Percentiles rank a stretch among this genome's conserved stretches.
These are phyloP conservation scores for Triangularia verruculosa DNA, from an alignment of 2,329 filamentous ascomycete species.

Conservation along the genomic window DNA sequence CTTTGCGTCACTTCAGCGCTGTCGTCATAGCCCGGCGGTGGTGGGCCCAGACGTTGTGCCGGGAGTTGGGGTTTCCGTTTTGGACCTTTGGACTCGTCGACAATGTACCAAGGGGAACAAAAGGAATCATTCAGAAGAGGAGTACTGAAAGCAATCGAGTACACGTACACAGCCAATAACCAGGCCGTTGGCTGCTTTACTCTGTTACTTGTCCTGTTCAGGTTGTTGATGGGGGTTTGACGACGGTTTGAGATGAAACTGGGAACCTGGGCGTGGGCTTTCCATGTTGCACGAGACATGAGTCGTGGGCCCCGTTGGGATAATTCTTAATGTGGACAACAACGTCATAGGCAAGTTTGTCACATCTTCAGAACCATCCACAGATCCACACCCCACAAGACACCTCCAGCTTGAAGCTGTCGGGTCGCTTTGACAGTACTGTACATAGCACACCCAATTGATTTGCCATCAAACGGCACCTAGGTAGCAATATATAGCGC, in stretches of 20 bases:
- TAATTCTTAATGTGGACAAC: not conserved
- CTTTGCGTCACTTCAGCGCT: conserved; percentile 17
- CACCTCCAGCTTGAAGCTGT: not conserved
- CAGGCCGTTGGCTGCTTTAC: not conserved
- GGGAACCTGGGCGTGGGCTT: not conserved
- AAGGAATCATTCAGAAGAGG: too few relatives aligned
- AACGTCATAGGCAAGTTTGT: not conserved
- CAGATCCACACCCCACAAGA: too few relatives aligned
- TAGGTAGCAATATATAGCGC: not conserved
- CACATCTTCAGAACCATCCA: not conserved
- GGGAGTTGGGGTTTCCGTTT: not conserved
- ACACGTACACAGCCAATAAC: not conserved
- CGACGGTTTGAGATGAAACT: not conserved
- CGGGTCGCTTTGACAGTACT: not conserved
- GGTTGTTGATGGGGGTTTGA: not conserved
- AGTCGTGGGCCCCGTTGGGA: not conserved
- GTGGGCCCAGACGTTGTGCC: conserved; percentile 4
- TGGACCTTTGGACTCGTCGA: not conserved
- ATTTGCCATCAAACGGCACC: not conserved
- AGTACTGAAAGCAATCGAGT: too few relatives aligned
- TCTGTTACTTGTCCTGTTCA: not conserved
- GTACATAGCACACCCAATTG: not conserved
- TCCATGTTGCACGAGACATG: not conserved
- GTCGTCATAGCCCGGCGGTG: conserved; percentile 20
- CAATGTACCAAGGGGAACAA: too few relatives aligned